phyloP scores from a whole-genome alignment of 2,329 filamentous ascomycete species.

The Camptophora hylomeconis region DNA sequence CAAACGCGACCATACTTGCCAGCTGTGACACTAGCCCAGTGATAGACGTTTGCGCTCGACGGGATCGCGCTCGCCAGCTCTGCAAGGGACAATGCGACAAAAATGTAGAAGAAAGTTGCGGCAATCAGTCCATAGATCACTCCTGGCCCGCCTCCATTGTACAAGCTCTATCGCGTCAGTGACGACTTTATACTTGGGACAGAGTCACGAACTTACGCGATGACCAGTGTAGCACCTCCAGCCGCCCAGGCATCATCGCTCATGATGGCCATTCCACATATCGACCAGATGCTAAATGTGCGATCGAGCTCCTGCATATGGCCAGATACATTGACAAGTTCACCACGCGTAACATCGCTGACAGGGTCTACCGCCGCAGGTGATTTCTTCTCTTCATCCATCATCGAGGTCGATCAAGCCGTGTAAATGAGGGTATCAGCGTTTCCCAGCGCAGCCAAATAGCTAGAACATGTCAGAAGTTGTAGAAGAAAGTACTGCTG shows the following conservation, averaged over 20 bases:
- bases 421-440: too few relatives aligned
- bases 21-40: constrained; percentile 46
- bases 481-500: too few relatives aligned
- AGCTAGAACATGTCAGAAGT: too few relatives aligned
- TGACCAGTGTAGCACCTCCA: constrained; percentile 40
- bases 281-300: constrained; percentile 43
- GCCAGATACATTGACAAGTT: constrained; percentile 46
- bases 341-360: too few relatives aligned
- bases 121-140: constrained; percentile 48
- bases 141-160: constrained; percentile 48
- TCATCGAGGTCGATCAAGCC: too few relatives aligned
- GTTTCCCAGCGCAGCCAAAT: too few relatives aligned
- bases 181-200: too few relatives aligned
- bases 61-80: constrained; percentile 48
- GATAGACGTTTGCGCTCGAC: constrained; percentile 45
- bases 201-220: too few relatives aligned
- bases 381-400: too few relatives aligned
- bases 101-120: constrained; percentile 40
- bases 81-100: constrained; percentile 44
- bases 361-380: too few relatives aligned
- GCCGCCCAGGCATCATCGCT: constrained; percentile 55
- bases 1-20: constrained; percentile 40
- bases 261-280: constrained; percentile 47
- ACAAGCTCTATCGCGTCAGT: too few relatives aligned
- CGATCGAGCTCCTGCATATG: constrained; percentile 50